These are phyloP conservation scores for Malassezia equina DNA, from an alignment of 1,284 basidiomycete species.

Conservation along the genomic window DNA sequence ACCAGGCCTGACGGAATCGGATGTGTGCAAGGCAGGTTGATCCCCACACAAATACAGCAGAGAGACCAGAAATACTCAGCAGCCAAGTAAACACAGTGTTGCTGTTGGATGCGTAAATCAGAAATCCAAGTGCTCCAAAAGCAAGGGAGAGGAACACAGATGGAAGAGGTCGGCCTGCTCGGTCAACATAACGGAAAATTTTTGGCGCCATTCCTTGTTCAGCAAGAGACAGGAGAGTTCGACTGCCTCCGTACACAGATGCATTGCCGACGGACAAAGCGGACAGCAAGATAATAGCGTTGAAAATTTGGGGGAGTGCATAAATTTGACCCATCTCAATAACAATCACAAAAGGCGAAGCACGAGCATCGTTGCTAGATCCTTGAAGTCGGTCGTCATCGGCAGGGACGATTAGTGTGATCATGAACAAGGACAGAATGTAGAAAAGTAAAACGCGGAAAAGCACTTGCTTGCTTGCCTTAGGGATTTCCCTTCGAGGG, in stretches of 20 bases:
- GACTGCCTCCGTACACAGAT: conserved; percentile 48
- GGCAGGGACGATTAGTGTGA: conserved; percentile 54
- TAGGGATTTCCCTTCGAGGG: conserved; percentile 50
- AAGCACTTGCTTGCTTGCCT: conserved; percentile 50
- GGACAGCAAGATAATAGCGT: conserved; percentile 50
- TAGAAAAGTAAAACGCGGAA: conserved; percentile 52
- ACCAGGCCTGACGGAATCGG: conserved; percentile 50
- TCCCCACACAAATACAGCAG: conserved; percentile 52
- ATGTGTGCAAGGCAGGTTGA: conserved; percentile 43
- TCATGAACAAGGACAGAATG: conserved; percentile 53
- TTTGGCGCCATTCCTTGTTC: conserved; percentile 50
- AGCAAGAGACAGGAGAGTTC: conserved; percentile 46
- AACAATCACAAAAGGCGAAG: conserved; percentile 53
- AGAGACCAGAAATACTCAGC: conserved; percentile 52
- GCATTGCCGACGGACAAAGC: conserved; percentile 50
- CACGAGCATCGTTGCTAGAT: conserved; percentile 41
- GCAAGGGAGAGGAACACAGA: conserved; percentile 44
- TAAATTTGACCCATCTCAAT: conserved; percentile 49
- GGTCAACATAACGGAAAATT: conserved; percentile 51
- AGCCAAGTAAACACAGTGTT: conserved; percentile 47
- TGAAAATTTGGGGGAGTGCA: conserved; percentile 51
- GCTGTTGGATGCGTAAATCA: conserved; percentile 24
- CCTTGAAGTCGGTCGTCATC: conserved; percentile 18
- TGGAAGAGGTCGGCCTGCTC: conserved; percentile 51
- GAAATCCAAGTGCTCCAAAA: conserved; percentile 37